Evolutionary conservation across 306 rosid genomes (phyloP).

Genomic region (Pueraria montana): DNA sequence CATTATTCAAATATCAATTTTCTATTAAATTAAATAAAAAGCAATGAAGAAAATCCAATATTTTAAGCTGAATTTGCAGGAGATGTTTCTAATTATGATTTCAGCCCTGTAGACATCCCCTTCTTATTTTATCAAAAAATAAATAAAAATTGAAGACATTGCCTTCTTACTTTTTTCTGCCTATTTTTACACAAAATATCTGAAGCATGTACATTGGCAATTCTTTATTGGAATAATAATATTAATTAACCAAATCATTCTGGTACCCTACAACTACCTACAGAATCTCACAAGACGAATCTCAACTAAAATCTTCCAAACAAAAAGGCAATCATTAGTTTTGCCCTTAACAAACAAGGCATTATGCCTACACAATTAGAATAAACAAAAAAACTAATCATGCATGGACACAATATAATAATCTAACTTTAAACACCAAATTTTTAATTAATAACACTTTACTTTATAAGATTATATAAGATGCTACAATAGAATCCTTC

Average conservation of each 20-base stretch:
- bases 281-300: conserved; percentile 33
- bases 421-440: conserved; percentile 10
- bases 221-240: conserved; percentile 6
- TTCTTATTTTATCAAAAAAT: too few relatives aligned
- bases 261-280: conserved; percentile 10
- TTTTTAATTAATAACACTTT: background rate
- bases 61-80: background rate
- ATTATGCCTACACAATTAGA: conserved; percentile 5
- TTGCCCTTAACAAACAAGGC: conserved; percentile 18
- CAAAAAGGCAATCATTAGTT: conserved; percentile 26
- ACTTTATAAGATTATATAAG: background rate
- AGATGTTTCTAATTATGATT: background rate
- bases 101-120: background rate
- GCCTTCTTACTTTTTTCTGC: too few relatives aligned
- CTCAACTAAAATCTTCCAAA: conserved; percentile 26
- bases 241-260: background rate
- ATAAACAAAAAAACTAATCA: background rate
- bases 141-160: too few relatives aligned
- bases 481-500: conserved; percentile 2
- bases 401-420: background rate
- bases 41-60: background rate
- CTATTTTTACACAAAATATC: background rate
- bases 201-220: conserved; percentile 12
- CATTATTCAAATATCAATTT: background rate
- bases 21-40: background rate